Evolutionary conservation across 345 rosid genomes (phyloP).

Genomic region (Nasturtium officinale): DNA sequence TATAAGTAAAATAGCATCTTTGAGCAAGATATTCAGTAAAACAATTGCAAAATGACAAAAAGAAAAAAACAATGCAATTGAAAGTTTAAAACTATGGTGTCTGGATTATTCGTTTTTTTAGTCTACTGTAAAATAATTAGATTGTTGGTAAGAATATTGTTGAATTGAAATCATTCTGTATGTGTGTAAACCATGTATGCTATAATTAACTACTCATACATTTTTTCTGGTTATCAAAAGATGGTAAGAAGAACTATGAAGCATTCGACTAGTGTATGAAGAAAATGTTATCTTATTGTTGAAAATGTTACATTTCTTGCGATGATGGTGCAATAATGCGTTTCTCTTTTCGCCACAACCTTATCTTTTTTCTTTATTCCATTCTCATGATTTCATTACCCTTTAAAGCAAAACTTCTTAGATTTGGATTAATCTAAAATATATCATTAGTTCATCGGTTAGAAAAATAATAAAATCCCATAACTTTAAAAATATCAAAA

Average conservation of each 20-base stretch:
- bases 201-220: not conserved
- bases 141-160: not conserved
- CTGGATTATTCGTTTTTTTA: not conserved
- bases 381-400: conserved; percentile 8
- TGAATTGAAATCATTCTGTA: not conserved
- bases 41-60: not conserved
- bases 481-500: not conserved
- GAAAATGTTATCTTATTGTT: not conserved
- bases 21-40: not conserved
- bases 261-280: conserved; percentile 1
- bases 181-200: not conserved
- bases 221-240: not conserved
- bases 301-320: conserved; percentile 18
- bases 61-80: not conserved
- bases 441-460: not conserved
- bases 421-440: conserved; percentile 9
- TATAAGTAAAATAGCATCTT: not conserved
- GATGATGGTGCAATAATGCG: conserved; percentile 34
- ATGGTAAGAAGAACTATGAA: conserved; percentile 1
- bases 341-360: conserved; percentile 29
- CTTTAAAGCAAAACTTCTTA: conserved; percentile 1
- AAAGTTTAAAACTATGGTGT: not conserved
- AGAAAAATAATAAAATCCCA: not conserved
- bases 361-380: conserved; percentile 13
- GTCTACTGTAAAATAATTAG: not conserved